Base-by-base conservation (phyloP, 1,139 yeast species). In the Yamadazyma taylorii region DNA sequence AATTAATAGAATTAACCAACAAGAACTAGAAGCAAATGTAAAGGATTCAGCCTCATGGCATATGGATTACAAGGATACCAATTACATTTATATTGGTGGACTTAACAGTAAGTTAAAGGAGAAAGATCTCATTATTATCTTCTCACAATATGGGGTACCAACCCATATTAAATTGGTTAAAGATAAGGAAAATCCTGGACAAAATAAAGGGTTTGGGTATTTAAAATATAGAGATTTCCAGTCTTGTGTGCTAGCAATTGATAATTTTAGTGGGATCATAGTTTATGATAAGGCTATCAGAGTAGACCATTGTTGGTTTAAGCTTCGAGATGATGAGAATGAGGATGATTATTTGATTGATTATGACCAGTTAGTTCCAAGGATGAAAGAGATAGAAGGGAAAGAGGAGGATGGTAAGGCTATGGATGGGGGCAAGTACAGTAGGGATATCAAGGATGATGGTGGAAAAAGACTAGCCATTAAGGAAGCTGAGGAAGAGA, bases 101-200 rank as follows among this genome's bases (percentile, higher is more conserved):
- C 59, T 92, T 15, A 83, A 89, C 10, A 61, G 52, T 14, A 76
- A 75, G 32, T 56, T 89, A 29, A 78, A 78, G 8, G 95, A 86
- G 51, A 80, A 81, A 30, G 97, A 92, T 53, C 60, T 92, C 1
- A 54, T 89, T 9, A 74, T 80, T 0, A 78, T 90, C 27, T 92
- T 92, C 55, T 85, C 96, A 4, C 97, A 92, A 56, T 92, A 75
- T 58, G 98, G 98, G 1, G 74, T 81, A 19, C 96, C 97, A 0
- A 83, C 86, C 0, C 89, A 85, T 53, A 58, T 90, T 28, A 79
- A 84, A 39, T 63, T 92, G 40, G 72, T 79, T n/a, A 72, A 89
- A 40, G 92, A 87, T 53, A 68, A 67, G 41, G 78, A 77, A 3
- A 74, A 86, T 7, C 30, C 29, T 0, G 89, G 90, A 2, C 75